Evolutionary conservation across 2,329 filamentous ascomycete species (phyloP).

Genomic region (Fusarium humuli): DNA sequence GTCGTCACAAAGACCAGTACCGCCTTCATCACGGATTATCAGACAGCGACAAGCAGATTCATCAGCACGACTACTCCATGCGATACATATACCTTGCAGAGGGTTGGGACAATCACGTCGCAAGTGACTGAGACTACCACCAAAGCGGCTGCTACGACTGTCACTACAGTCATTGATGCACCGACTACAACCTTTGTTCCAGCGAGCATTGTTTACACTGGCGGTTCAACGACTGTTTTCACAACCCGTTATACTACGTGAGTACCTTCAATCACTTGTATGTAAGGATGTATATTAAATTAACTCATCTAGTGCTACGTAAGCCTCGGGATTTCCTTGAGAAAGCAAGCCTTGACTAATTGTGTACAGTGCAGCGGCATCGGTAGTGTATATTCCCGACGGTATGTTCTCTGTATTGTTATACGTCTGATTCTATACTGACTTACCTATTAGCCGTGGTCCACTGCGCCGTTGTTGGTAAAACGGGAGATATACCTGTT

Average conservation of each 20-base stretch:
- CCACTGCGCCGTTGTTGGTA: neutral
- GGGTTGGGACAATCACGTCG: neutral
- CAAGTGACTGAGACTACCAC: neutral
- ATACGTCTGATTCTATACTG: accelerated
- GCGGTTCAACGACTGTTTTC: neutral
- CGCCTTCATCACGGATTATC: neutral
- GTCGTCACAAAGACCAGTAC: neutral
- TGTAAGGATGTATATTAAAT: neutral
- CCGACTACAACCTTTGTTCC: neutral
- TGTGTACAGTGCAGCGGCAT: neutral
- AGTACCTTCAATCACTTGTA: neutral
- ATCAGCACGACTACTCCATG: neutral
- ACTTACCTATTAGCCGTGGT: neutral
- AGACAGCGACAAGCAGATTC: neutral
- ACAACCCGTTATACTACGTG: neutral
- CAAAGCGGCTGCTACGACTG: neutral
- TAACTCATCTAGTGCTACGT: neutral
- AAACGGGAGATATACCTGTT: neutral
- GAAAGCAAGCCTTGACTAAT: neutral
- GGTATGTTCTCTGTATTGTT: neutral
- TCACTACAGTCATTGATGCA: neutral
- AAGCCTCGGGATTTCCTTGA: too few relatives aligned
- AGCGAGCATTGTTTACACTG: neutral
- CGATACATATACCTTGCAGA: neutral
- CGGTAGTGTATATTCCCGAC: neutral